Evolutionary conservation across 140 eudicot genomes (phyloP), one percentile per base, ranked within the genome.

Genomic region (Bidens hawaiensis): DNA sequence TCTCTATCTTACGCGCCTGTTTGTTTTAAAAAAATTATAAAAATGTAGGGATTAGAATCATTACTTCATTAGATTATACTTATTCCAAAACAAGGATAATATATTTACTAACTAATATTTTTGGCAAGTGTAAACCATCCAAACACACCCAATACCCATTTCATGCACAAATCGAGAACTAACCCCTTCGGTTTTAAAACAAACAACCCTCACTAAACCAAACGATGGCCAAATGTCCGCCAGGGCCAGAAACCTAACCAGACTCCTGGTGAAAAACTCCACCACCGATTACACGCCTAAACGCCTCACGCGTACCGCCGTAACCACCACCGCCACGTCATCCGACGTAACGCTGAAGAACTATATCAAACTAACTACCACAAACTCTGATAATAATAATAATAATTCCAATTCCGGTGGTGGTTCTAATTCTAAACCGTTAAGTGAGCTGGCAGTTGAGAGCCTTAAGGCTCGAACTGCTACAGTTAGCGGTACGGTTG

Each of bases 211-310:
- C 69, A 50, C 68, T 26, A 58, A 58, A 57, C 27, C 4, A 9
- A 15, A 4, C 2, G 2, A 17, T n/a, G 47, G 2, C 41, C 64
- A 71, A 62, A 71, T 71, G 76, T 62, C 76, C 70, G 23, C 48
- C 59, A 62, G 53, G 45, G 33, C 64, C 40, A 62, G 38, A 71
- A 52, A 53, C 70, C 70, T 71, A 46, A 41, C 58, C 70, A 71
- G 52, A 7, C 76, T 62, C 83, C 60, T 61, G 64, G 65, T 56
- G 76, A n/a, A n/a, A n/a, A n/a, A n/a, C n/a, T n/a, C n/a, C n/a
- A n/a, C n/a, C n/a, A n/a, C n/a, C n/a, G n/a, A n/a, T n/a, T n/a
- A n/a, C n/a, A 64, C 30, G 64, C 83, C 73, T 50, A 74, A 62
- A 82, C 45, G n/a, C 76, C 65, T 69, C 28, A 54, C 56, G 50